These are phyloP conservation scores for Teunomyces barrocoloradensis DNA, from an alignment of 805 yeast species.

Conservation along the genomic window DNA sequence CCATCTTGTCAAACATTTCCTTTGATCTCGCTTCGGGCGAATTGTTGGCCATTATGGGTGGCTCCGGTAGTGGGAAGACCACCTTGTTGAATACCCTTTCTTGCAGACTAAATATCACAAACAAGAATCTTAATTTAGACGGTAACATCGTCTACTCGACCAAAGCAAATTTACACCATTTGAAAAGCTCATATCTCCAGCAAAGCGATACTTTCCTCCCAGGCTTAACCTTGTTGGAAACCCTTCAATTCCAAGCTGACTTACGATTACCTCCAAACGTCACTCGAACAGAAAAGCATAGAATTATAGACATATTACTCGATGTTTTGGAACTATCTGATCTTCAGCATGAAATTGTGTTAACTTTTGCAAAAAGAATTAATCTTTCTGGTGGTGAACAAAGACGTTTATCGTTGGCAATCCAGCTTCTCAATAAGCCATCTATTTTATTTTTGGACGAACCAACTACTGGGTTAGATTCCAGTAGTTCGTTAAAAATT, in stretches of 20 bases:
- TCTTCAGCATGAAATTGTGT: constrained; percentile 15
- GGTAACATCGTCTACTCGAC: constrained; percentile 17
- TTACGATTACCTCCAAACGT: constrained; percentile 18
- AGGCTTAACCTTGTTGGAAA: constrained; percentile 22
- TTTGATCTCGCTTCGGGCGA: constrained; percentile 18
- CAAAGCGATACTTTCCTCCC: constrained; percentile 24
- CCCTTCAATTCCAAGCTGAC: constrained; percentile 22
- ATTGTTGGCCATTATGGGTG: constrained; percentile 29
- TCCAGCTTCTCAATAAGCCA: constrained; percentile 23
- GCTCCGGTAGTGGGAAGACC: constrained; percentile 28
- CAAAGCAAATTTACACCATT: constrained; percentile 13
- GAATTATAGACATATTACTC: constrained; percentile 16
- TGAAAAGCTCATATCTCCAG: constrained; percentile 23
- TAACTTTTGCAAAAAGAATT: constrained; percentile 16
- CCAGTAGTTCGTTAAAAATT: constrained; percentile 24
- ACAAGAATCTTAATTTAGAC: constrained; percentile 14
- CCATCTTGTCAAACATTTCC: constrained; percentile 18
- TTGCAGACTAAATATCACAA: constrained; percentile 15
- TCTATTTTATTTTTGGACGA: constrained; percentile 24
- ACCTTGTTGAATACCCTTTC: constrained; percentile 25
- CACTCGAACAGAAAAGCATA: constrained; percentile 9
- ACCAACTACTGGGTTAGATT: constrained; percentile 29
- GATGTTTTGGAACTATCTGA: constrained; percentile 18
- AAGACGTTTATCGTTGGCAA: constrained; percentile 22
- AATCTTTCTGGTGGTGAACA: constrained; percentile 28